Base-by-base conservation (phyloP, 805 yeast genomes). In the Middelhovenomyces tepae region DNA sequence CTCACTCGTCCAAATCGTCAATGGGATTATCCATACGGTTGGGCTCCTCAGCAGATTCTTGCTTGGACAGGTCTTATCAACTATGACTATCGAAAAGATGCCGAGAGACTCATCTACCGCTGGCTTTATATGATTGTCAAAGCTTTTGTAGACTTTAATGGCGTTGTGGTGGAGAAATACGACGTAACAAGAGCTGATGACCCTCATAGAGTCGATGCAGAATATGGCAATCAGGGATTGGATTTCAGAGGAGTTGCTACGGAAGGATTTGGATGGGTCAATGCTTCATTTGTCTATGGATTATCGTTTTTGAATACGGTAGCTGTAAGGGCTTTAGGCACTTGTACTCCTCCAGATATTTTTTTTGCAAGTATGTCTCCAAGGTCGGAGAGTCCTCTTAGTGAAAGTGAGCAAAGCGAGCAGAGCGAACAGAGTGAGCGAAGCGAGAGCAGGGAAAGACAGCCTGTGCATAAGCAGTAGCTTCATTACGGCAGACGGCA, bases 241-340 rank as follows among this genome's bases (percentile, higher is more conserved):
- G 94, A 79, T 40, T 83, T 86, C 52, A 80, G 81, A 54, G 95
- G 95, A 29, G 95, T 82, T 26, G 94, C 94, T 0, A 78, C 81
- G 5, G 96, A 91, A 59, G 98, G 98, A 1, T 89, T 89, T 57
- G 98, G 97, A 1, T 89, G 98, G 98, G 95, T 89, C 32, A 89
- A 89, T 60, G 80, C 97, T 4, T 76, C 91, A 46, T 86, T 73
- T 56, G 48, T 79, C 17, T 54, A 80, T 40, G 95, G 95, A 0
- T 60, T 85, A 40, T 67, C 78, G 15, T 72, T 71, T 38, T 60
- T 82, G 56, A 75, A 74, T 42, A 64, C 66, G 32, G 76, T 73
- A 43, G 86, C 87, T 2, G 67, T 67, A 38, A 66, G 94, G 40
- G 84, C 87, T 1, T 62, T 86, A 40, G 95, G 94, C 0, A 71